Evolutionary conservation across 2,329 filamentous ascomycete species (phyloP).

Genomic region (Penicillium aurantiogriseum): DNA sequence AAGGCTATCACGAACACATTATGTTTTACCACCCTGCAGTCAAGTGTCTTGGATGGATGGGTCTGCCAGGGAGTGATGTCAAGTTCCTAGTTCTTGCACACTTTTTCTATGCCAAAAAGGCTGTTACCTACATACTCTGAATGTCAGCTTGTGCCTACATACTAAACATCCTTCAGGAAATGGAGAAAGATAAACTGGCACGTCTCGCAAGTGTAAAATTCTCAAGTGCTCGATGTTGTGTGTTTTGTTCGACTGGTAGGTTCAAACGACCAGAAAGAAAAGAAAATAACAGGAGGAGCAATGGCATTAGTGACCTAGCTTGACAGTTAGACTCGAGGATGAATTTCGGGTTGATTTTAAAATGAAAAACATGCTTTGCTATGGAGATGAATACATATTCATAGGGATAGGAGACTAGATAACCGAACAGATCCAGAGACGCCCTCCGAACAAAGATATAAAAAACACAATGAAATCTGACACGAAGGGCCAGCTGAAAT

Average conservation of each 20-base stretch:
- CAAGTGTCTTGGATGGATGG: not conserved
- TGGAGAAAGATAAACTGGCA: not conserved
- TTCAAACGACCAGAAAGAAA: not conserved
- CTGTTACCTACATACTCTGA: not conserved
- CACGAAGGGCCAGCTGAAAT: not conserved
- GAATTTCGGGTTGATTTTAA: not conserved
- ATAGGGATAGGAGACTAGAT: not conserved
- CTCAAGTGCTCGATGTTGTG: fast-evolving
- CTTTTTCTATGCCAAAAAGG: not conserved
- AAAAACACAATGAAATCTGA: not conserved
- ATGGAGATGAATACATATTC: not conserved
- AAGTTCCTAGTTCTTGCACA: not conserved
- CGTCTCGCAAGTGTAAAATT: not conserved
- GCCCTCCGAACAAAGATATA: not conserved
- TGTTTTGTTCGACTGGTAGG: not conserved
- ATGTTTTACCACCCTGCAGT: not conserved
- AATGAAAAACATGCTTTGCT: not conserved
- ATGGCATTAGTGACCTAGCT: not conserved
- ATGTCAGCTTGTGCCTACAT: not conserved
- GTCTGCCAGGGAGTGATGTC: not conserved
- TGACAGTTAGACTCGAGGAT: not conserved
- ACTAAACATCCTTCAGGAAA: not conserved
- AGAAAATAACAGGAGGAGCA: not conserved
- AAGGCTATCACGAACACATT: not conserved
- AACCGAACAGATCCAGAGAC: not conserved